These are phyloP conservation scores for Auxenochlorella pyrenoidosa DNA, from an alignment of 139 green algal species.

Conservation along the genomic window DNA sequence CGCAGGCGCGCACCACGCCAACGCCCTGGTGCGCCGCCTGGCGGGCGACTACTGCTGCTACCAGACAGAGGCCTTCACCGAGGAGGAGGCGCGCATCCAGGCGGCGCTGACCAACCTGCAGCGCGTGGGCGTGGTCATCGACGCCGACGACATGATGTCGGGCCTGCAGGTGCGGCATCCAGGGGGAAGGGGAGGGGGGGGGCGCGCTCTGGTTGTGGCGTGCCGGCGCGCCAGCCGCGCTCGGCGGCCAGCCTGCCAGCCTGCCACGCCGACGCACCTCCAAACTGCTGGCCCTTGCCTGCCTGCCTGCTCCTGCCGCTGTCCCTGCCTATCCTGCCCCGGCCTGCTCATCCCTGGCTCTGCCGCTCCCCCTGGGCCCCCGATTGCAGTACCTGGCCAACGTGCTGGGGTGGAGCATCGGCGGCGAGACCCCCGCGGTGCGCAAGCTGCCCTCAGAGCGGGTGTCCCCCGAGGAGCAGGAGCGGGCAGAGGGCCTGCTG, in stretches of 20 bases:
- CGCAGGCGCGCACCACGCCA: not conserved
- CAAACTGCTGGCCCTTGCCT: too few species aligned
- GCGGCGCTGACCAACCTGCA: not conserved
- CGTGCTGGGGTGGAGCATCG: not conserved
- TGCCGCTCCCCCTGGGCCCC: too few species aligned
- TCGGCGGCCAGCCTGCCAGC: too few species aligned
- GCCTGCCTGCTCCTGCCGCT: too few species aligned
- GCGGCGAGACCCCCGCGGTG: too few species aligned
- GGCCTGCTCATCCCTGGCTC: too few species aligned
- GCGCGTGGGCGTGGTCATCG: not conserved
- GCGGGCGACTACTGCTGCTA: constrained; percentile 9
- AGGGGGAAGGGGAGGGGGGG: too few species aligned
- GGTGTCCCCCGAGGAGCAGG: not conserved
- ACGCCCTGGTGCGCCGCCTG: not conserved
- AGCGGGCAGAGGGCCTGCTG: not conserved
- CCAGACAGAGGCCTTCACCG: not conserved
- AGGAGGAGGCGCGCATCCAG: not conserved
- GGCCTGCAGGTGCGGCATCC: not conserved
- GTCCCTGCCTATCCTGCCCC: too few species aligned
- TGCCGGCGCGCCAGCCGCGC: too few species aligned
- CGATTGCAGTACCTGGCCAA: constrained; percentile 8
- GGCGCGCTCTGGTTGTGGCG: too few species aligned
- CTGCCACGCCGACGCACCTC: too few species aligned
- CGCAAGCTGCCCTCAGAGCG: not conserved
- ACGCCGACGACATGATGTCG: not conserved